phyloP scores from a whole-genome alignment of 2,329 filamentous ascomycete species.

The Colletotrichum endophyticum region DNA sequence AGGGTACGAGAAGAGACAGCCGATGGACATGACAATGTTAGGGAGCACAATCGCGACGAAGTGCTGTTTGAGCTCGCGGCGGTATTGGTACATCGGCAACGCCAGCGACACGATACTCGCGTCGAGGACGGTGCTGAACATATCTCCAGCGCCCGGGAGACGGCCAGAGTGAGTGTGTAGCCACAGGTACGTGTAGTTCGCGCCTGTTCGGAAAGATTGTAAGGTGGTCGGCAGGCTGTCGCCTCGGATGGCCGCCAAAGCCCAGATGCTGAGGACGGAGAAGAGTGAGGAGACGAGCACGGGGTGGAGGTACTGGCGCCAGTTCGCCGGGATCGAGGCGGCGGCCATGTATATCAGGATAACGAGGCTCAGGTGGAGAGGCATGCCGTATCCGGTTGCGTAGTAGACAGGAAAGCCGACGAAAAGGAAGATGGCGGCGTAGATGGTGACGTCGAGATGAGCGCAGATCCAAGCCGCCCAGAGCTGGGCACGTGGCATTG shows the following conservation, averaged over 20 bases:
- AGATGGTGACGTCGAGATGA: constrained; percentile 52
- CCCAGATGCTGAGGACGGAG: constrained; percentile 58
- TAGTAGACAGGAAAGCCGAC: constrained; percentile 62
- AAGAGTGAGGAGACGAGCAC: constrained; percentile 60
- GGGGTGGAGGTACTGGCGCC: constrained; percentile 60
- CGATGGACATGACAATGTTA: constrained; percentile 54
- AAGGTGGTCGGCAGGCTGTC: constrained; percentile 46
- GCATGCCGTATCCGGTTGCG: constrained; percentile 55
- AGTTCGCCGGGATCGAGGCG: constrained; percentile 50
- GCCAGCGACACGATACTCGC: constrained; percentile 64
- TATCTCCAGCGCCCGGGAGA: constrained; percentile 59
- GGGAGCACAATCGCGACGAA: constrained; percentile 60
- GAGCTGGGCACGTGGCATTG: constrained; percentile 49
- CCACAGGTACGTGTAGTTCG: constrained; percentile 59
- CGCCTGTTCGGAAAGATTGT: constrained; percentile 53
- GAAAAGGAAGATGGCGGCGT: constrained; percentile 49
- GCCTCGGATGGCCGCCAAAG: constrained; percentile 51
- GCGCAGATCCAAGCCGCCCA: constrained; percentile 54
- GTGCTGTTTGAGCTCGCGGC: constrained; percentile 57
- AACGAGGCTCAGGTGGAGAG: constrained; percentile 50
- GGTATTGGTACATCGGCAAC: constrained; percentile 66
- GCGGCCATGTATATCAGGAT: constrained; percentile 58
- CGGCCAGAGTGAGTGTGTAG: constrained; percentile 30
- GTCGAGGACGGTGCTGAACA: constrained; percentile 60
- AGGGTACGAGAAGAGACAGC: constrained; percentile 64